Conservation (phyloP, 176 grass and related monocot genomes). For the Oryza australiensis region DNA sequence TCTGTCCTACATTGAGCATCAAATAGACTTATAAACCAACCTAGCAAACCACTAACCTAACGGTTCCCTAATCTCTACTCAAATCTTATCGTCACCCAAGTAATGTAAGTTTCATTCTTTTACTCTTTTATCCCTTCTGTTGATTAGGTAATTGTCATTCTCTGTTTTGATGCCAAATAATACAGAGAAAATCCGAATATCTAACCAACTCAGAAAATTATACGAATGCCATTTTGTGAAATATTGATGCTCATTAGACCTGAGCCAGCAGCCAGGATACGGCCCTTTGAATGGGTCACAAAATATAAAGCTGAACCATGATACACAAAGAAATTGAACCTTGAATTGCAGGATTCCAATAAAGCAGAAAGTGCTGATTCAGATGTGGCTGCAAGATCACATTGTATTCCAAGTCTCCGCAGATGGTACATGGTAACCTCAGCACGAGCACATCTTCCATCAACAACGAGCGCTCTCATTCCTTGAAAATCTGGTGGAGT, state of each 20-base stretch:
- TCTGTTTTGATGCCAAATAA: neutral
- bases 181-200: slow-evolving; percentile 5
- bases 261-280: neutral
- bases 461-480: slow-evolving; percentile 66
- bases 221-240: neutral
- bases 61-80: too few relatives aligned
- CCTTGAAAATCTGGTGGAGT: slow-evolving; percentile 61
- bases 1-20: too few relatives aligned
- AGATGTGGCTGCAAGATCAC: slow-evolving; percentile 41
- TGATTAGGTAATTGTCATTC: neutral
- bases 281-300: neutral
- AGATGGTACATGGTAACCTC: slow-evolving; percentile 66
- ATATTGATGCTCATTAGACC: slow-evolving; percentile 7
- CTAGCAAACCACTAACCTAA: too few relatives aligned
- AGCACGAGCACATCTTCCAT: slow-evolving; percentile 60
- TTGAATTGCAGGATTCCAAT: slow-evolving; percentile 58
- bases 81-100: neutral
- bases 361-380: slow-evolving; percentile 55
- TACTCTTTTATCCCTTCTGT: neutral
- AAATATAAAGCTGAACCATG: neutral
- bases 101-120: neutral
- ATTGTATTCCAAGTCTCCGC: slow-evolving; percentile 58
- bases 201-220: neutral
- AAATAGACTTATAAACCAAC: neutral
- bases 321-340: slow-evolving; percentile 39